Conservation (phyloP, 768 basidiomycete genomes). For the Boletus rubropictus region DNA sequence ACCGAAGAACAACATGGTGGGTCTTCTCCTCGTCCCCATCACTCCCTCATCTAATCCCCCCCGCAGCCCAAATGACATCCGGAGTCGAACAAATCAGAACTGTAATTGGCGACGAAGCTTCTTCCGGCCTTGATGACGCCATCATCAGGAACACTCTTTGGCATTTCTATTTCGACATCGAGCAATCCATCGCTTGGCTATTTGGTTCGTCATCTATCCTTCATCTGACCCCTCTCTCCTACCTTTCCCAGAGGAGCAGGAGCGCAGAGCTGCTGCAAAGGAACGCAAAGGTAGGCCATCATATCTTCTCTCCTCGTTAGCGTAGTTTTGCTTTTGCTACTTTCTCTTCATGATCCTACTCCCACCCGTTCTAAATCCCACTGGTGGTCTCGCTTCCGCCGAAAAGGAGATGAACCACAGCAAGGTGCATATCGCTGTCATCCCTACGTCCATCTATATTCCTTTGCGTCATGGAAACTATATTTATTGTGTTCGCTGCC, state of each 20-base stretch:
- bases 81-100: slow-evolving; percentile 64
- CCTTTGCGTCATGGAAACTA: slow-evolving; percentile 9
- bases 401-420: slow-evolving; percentile 35
- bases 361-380: slow-evolving; percentile 27
- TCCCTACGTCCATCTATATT: slow-evolving; percentile 26
- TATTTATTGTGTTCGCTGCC: slow-evolving; percentile 20
- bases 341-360: slow-evolving; percentile 29
- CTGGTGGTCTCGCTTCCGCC: slow-evolving; percentile 34
- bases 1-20: slow-evolving; percentile 79
- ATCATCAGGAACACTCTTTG: slow-evolving; percentile 78
- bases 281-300: slow-evolving; percentile 81
- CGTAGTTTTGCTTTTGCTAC: slow-evolving; percentile 33
- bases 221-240: neutral
- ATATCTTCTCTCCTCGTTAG: slow-evolving; percentile 22
- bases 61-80: slow-evolving; percentile 58
- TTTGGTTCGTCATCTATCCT: slow-evolving; percentile 47
- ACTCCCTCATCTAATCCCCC: slow-evolving; percentile 9
- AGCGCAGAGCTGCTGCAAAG: slow-evolving; percentile 52
- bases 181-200: slow-evolving; percentile 69
- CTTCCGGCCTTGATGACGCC: slow-evolving; percentile 65
- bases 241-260: slow-evolving; percentile 55
- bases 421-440: slow-evolving; percentile 52
- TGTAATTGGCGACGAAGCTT: slow-evolving; percentile 59
- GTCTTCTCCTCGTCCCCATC: slow-evolving; percentile 7
- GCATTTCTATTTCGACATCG: slow-evolving; percentile 83